Evolutionary conservation across 2,329 filamentous ascomycete species (phyloP).

Genomic region (Trichoderma citrinoviride): DNA sequence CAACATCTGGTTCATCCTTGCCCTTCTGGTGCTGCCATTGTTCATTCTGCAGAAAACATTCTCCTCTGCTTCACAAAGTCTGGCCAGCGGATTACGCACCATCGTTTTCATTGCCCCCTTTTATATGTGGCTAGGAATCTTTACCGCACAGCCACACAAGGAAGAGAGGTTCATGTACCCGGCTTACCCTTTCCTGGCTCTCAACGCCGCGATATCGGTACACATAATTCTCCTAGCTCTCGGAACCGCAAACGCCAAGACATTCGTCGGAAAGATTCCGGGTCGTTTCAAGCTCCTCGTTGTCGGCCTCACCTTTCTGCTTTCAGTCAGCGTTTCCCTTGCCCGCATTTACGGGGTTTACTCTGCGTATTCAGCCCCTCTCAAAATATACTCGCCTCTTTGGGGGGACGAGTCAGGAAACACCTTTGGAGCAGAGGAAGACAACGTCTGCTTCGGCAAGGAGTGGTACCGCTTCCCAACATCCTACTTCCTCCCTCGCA

Average conservation of each 20-base stretch:
- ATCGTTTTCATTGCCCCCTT: slow-evolving; percentile 80
- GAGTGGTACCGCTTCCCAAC: slow-evolving; percentile 98
- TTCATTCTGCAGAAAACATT: slow-evolving; percentile 70
- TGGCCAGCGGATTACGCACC: slow-evolving; percentile 70
- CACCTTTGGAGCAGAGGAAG: slow-evolving; percentile 51
- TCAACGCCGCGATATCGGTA: slow-evolving; percentile 82
- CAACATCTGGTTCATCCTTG: slow-evolving; percentile 88
- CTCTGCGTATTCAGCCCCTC: slow-evolving; percentile 78
- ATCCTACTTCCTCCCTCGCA: slow-evolving; percentile 83
- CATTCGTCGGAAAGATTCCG: slow-evolving; percentile 68
- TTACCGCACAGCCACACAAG: slow-evolving; percentile 91
- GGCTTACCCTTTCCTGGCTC: slow-evolving; percentile 81
- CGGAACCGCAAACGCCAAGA: slow-evolving; percentile 66
- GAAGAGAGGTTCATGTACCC: slow-evolving; percentile 99
- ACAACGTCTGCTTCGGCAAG: slow-evolving; percentile 84
- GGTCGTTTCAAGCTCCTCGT: slow-evolving; percentile 67
- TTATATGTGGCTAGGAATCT: slow-evolving; percentile 91
- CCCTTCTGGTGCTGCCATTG: slow-evolving; percentile 70
- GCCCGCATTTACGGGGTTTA: slow-evolving; percentile 74
- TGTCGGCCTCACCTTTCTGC: slow-evolving; percentile 59
- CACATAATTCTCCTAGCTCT: slow-evolving; percentile 77
- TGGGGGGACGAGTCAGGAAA: slow-evolving; percentile 50
- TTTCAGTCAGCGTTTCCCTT: slow-evolving; percentile 64
- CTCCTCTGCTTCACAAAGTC: slow-evolving; percentile 58
- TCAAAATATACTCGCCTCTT: slow-evolving; percentile 67